Base-by-base conservation (phyloP, 169 alveolate genomes). In the Plasmodium malariae region DNA sequence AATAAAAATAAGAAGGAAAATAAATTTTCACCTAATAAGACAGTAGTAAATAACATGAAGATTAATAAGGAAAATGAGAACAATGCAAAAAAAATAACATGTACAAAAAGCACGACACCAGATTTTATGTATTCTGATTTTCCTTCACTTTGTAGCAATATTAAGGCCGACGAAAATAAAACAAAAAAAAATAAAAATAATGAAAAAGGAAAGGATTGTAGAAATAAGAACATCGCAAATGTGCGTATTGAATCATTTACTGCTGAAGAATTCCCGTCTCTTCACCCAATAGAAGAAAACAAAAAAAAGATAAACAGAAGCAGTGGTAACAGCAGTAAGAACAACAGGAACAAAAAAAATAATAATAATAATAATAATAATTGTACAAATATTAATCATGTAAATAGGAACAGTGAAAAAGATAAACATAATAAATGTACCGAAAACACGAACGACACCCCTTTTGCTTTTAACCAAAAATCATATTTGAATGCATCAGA, bases 211-310 rank as follows among this genome's bases (percentile, higher is more conserved):
- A 78, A 63, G 34, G 43, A 36, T 12, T 17, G 24, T 36, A 24
- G 40, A 43, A 65, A 51, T 5, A 78, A 63, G 12, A 60, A 62
- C 5, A n/a, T 7, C 11, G 21, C n/a, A n/a, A 40, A 26, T 49
- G 63, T 43, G 11, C 12, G 1, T 60, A 28, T 24, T 17, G 45
- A 78, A 51, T 43, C 45, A 19, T 78, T 62, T 78, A 78, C 54
- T 78, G 17, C 48, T 45, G 70, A 24, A 4, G 74, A 78, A 17
- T 78, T 55, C 37, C 74, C 89, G n/a, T 48, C 55, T 14, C 89
- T 40, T n/a, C 17, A 24, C 28, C 17, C 69, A 12, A 5, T 34
- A 28, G 40, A 24, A 2, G 80, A 69, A 1, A 43, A 69, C 11
- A 69, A 69, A 36, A 69, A 69, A 69, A 40, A 40, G 9, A 5